Percentiles rank a stretch among this genome's conserved stretches.
These are phyloP conservation scores for Arthrobotrys sphaeroides DNA, from an alignment of 2,329 filamentous ascomycete genomes.

Conservation along the genomic window DNA sequence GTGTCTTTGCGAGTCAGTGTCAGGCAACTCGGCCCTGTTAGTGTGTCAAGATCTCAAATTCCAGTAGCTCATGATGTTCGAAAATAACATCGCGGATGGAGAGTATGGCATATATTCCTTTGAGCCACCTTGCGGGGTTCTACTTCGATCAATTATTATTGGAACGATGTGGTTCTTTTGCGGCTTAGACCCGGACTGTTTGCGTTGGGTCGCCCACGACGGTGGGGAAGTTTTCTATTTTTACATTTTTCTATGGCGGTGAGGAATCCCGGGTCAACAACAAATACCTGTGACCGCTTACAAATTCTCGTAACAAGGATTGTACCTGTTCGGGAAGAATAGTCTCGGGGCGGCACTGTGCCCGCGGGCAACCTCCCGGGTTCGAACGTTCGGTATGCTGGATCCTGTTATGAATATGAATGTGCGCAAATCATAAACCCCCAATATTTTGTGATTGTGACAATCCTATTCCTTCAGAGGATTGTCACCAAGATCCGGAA, in stretches of 20 bases:
- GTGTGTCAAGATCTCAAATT: constrained; percentile 46
- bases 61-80: constrained; percentile 18
- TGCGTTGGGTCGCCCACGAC: constrained; percentile 10
- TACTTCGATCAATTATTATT: constrained; percentile 42
- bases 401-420: no score
- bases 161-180: constrained; percentile 34
- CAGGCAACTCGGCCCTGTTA: constrained; percentile 5
- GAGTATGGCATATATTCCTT: constrained; percentile 25
- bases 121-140: constrained; percentile 23
- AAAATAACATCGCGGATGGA: constrained; percentile 30
- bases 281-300: constrained; percentile 51
- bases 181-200: constrained; percentile 44
- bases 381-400: not conserved
- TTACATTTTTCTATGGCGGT: constrained; percentile 19
- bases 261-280: constrained; percentile 30
- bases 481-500: constrained; percentile 42
- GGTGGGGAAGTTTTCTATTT: constrained; percentile 50
- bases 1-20: constrained; percentile 34
- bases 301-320: constrained; percentile 51
- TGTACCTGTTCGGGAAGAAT: constrained; percentile 14
- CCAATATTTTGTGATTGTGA: not conserved
- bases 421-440: not conserved
- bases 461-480: constrained; percentile 5
- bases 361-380: not conserved
- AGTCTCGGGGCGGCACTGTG: not conserved